Conservation (phyloP, 2,329 filamentous ascomycete species). For the Trichophyton simii region DNA sequence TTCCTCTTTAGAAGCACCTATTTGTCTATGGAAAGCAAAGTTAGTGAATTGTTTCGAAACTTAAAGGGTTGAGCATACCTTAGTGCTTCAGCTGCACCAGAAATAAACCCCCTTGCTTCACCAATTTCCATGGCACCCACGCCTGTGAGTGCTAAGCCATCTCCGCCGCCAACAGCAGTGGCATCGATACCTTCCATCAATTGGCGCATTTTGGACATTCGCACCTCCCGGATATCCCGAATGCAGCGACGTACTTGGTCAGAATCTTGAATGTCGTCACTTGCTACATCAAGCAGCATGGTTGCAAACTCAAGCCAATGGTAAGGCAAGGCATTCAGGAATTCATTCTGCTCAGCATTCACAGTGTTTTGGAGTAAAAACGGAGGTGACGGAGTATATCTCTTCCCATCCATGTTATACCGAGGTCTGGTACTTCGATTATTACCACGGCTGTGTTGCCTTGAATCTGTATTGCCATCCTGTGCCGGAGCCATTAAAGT, state of each 20-base stretch:
- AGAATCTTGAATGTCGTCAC: constrained; percentile 65
- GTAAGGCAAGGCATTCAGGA: constrained; percentile 57
- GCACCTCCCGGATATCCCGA: constrained; percentile 71
- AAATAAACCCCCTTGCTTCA: constrained; percentile 72
- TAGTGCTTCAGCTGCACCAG: constrained; percentile 76
- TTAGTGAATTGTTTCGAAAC: neutral
- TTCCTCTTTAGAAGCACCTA: constrained; percentile 70
- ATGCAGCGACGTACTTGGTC: constrained; percentile 63
- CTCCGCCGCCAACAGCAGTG: constrained; percentile 43
- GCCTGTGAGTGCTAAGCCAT: constrained; percentile 63
- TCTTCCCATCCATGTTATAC: constrained; percentile 29
- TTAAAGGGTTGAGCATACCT: constrained; percentile 30
- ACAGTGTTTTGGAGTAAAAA: constrained; percentile 67
- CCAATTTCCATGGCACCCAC: constrained; percentile 89
- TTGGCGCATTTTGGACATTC: constrained; percentile 75
- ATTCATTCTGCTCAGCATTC: constrained; percentile 20
- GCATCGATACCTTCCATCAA: constrained; percentile 58
- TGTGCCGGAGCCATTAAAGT: constrained; percentile 41
- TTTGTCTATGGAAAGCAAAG: constrained; percentile 42
- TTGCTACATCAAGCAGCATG: constrained; percentile 70
- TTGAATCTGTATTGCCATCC: constrained; percentile 15
- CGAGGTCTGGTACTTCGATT: constrained; percentile 12
- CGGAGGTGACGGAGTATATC: constrained; percentile 48
- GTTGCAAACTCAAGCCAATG: constrained; percentile 92
- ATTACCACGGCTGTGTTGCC: constrained; percentile 18